Percentiles rank a stretch among this genome's conserved stretches.
These are phyloP conservation scores for Colletotrichum graminicola DNA, from an alignment of 2,329 filamentous ascomycete species.

Conservation along the genomic window DNA sequence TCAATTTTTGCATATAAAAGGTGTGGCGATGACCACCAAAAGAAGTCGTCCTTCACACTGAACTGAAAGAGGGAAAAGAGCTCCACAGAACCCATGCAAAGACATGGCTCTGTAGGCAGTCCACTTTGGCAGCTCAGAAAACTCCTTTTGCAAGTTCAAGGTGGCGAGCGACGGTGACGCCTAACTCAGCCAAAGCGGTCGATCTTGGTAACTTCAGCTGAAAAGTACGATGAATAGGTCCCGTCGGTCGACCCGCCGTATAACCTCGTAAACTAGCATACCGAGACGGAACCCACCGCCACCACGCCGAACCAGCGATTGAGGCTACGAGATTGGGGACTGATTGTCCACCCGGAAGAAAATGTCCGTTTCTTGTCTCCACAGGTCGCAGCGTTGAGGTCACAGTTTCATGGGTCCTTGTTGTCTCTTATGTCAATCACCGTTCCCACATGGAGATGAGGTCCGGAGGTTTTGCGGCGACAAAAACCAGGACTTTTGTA, in stretches of 20 bases:
- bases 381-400: neutral
- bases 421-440: constrained; percentile 2
- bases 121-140: neutral
- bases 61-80: neutral
- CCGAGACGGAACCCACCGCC: neutral
- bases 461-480: constrained; percentile 8
- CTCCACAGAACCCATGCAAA: neutral
- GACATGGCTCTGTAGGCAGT: too few relatives aligned
- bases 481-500: too few relatives aligned
- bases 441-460: neutral
- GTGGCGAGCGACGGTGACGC: neutral
- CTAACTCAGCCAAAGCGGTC: neutral
- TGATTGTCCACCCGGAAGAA: constrained; percentile 18
- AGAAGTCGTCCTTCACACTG: neutral
- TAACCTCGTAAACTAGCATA: constrained; percentile 1
- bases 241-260: constrained; percentile 12
- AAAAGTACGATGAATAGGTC: constrained; percentile 7
- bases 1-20: constrained; percentile 1
- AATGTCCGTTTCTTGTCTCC: constrained; percentile 14
- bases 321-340: neutral
- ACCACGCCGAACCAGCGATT: neutral
- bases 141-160: neutral
- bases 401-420: constrained; percentile 7
- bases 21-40: neutral
- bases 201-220: neutral